Conservation (phyloP, 768 basidiomycete genomes). For the Pleurotus cornucopiae region DNA sequence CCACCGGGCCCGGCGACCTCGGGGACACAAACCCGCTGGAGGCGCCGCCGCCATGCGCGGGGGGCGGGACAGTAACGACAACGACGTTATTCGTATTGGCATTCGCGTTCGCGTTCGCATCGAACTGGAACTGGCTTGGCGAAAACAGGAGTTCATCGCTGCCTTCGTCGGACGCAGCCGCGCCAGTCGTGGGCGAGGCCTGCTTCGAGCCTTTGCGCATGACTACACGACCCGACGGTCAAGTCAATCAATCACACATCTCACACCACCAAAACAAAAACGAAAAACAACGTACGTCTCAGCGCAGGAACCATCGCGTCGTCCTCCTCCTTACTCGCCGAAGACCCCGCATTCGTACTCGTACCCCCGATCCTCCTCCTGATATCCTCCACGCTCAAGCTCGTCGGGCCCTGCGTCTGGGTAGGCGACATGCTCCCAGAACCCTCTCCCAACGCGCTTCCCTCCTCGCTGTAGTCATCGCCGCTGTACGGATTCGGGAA, state of each 20-base stretch:
- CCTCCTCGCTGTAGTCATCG: slow-evolving; percentile 7
- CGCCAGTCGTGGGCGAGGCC: slow-evolving; percentile 9
- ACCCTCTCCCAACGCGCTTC: slow-evolving; percentile 12
- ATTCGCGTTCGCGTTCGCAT: slow-evolving; percentile 1
- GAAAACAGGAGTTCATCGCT: slow-evolving; percentile 8
- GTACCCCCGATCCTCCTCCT: slow-evolving; percentile 29
- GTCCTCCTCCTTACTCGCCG: slow-evolving; percentile 31
- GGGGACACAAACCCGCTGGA: slow-evolving; percentile 10
- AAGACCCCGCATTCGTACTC: neutral
- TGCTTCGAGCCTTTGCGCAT: slow-evolving; percentile 58
- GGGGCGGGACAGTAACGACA: neutral
- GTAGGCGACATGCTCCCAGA: slow-evolving; percentile 26
- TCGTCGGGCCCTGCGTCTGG: slow-evolving; percentile 36
- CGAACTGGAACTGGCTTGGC: neutral
- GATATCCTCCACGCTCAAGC: slow-evolving; percentile 61
- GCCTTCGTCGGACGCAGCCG: neutral
- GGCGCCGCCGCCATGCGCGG: slow-evolving; percentile 17
- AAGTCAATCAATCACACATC: no score
- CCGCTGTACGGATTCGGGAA: slow-evolving; percentile 2
- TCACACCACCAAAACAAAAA: neutral
- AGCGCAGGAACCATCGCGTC: slow-evolving; percentile 65
- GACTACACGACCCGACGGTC: slow-evolving; percentile 34
- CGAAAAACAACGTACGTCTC: slow-evolving; percentile 41
- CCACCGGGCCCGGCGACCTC: slow-evolving; percentile 8
- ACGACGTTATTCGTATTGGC: slow-evolving; percentile 2